Percentiles rank a stretch among this genome's conserved stretches.
These are phyloP conservation scores for Irpex sp. DNA, from an alignment of 1,284 basidiomycete species.

Conservation along the genomic window DNA sequence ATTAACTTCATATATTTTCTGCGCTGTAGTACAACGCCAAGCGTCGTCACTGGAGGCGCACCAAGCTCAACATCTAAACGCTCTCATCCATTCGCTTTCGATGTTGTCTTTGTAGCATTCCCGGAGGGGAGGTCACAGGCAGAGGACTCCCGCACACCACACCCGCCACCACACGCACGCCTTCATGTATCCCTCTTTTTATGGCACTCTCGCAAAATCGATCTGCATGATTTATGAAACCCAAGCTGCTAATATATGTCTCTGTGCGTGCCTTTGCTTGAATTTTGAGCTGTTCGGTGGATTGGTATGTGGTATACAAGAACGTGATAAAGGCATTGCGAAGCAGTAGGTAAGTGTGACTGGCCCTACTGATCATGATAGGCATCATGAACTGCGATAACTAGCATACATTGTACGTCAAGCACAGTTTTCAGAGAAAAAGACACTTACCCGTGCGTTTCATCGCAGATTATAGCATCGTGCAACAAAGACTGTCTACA, in stretches of 20 bases:
- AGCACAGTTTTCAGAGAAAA: too few relatives aligned
- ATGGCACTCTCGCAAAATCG: background rate
- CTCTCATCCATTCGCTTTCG: constrained; percentile 3
- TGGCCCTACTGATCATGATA: too few relatives aligned
- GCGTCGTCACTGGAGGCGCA: constrained; percentile 92
- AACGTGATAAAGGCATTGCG: too few relatives aligned
- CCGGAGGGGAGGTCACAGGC: constrained; percentile 1
- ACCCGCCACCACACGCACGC: background rate
- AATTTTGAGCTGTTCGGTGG: too few relatives aligned
- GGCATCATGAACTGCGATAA: too few relatives aligned
- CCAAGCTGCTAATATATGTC: background rate
- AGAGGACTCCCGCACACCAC: background rate
- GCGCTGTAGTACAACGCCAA: constrained; percentile 81
- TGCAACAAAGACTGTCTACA: too few relatives aligned
- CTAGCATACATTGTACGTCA: too few relatives aligned
- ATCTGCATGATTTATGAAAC: background rate
- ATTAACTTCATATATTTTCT: background rate
- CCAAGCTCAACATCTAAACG: constrained; percentile 88
- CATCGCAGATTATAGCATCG: too few relatives aligned
- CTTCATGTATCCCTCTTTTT: background rate
- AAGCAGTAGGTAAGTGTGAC: too few relatives aligned
- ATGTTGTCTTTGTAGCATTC: constrained; percentile 4
- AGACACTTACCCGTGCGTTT: too few relatives aligned
- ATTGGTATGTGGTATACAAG: too few relatives aligned
- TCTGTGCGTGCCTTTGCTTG: background rate